Evolutionary conservation across 768 basidiomycete species (phyloP), one percentile per base, ranked within the genome.

Genomic region (Suillus weaverae): DNA sequence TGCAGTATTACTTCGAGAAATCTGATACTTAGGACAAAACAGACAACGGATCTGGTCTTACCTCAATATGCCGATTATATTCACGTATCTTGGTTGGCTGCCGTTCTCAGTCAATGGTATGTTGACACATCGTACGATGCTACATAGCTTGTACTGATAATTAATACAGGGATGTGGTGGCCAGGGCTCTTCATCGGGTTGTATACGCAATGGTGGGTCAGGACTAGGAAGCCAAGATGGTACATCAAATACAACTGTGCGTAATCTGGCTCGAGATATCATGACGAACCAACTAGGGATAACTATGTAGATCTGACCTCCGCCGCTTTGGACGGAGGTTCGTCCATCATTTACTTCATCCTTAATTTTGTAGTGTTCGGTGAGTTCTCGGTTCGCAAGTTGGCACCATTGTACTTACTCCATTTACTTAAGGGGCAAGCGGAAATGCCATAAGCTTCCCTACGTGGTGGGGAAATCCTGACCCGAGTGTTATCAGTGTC

Each of bases 141-240:
- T 11, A 14, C 13, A 26, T 26, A 38, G 38, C 26, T 18, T 57
- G 38, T 57, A 20, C 26, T 57, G 10, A 41, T 43, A 9, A 56
- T 35, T 35, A n/a, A 30, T 35, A 16, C 38, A 67, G 67, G 67
- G 73, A 65, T 70, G 75, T 85, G 83, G 81, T 84, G 82, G 78
- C 81, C 83, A 7, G 85, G 84, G 64, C 67, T 84, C 54, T 73
- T 85, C 32, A 84, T 86, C 61, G 85, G 85, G 4, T 72, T 81
- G 60, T 71, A 72, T 20, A 79, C 81, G 5, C 84, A 85, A 68
- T 84, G 80, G 78, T 85, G 81, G 81, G 78, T 81, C 26, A 74
- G 84, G 56, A 78, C 76, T 9, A 72, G 78, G 46, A 69, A 76
- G 20, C 82, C 82, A 6, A 72, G 69, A n/a, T 82, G 81, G 81